phyloP scores from a whole-genome alignment of 331 rosid genomes.

The Malus hybrid region DNA sequence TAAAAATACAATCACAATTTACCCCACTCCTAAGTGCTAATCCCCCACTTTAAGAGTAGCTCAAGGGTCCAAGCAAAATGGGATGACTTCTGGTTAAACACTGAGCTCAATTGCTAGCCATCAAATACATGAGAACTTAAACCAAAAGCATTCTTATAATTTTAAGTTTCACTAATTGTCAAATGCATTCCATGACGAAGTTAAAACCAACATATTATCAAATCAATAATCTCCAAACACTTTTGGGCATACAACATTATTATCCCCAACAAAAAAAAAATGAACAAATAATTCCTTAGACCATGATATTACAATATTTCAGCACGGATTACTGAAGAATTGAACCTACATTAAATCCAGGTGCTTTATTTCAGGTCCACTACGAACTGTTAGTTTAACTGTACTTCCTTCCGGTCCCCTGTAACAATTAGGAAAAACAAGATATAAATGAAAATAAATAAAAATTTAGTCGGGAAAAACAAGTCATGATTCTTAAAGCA shows the following conservation, averaged over 20 bases:
- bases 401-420: slow-evolving; percentile 94
- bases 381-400: slow-evolving; percentile 70
- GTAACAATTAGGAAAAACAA: slow-evolving; percentile 29
- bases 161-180: no score
- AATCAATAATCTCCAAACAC: slow-evolving; percentile 11
- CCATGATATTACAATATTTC: background rate
- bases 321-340: background rate
- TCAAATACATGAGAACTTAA: no score
- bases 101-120: no score
- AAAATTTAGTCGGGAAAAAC: background rate
- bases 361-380: slow-evolving; percentile 68
- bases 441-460: slow-evolving; percentile 9
- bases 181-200: background rate
- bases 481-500: background rate
- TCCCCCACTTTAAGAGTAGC: background rate
- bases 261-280: background rate
- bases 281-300: background rate
- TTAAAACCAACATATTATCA: background rate
- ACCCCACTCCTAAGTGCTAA: background rate
- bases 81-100: background rate
- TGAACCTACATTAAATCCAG: slow-evolving; percentile 52
- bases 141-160: no score
- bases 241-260: background rate
- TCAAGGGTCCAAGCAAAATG: background rate
- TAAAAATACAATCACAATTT: background rate